phyloP scores from a whole-genome alignment of 352 stramenopile species.

The Pythium utonaiense region DNA sequence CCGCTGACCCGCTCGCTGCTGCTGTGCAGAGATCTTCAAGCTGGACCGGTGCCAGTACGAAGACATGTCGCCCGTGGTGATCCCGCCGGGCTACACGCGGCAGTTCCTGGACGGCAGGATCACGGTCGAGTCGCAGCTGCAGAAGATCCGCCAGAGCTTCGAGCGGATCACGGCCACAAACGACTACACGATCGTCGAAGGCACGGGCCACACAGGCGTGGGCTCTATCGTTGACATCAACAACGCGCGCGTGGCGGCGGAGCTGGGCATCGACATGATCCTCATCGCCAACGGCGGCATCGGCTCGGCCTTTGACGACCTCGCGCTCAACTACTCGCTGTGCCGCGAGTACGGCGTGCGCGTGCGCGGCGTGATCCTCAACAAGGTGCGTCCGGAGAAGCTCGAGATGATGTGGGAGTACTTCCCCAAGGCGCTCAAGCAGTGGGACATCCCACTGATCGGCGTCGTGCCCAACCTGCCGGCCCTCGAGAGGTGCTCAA shows the following conservation, averaged over 20 bases:
- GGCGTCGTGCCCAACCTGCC: conserved; percentile 82
- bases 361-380: conserved; percentile 94
- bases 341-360: conserved; percentile 92
- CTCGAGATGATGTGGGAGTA: conserved; percentile 85
- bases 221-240: conserved; percentile 95
- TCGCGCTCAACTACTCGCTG: conserved; percentile 92
- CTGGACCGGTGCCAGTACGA: conserved; percentile 90
- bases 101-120: conserved; percentile 94
- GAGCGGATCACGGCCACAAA: conserved; percentile 55
- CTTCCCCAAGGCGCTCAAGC: conserved; percentile 80
- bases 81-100: conserved; percentile 94
- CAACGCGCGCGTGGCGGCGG: conserved; percentile 92
- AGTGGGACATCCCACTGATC: conserved; percentile 78
- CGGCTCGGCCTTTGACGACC: conserved; percentile 91
- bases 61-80: conserved; percentile 96
- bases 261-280: conserved; percentile 93
- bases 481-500: conserved; percentile 72
- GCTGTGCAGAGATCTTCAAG: conserved; percentile 90
- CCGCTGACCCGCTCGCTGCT: no score
- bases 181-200: conserved; percentile 82
- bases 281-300: conserved; percentile 95
- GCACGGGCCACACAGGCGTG: conserved; percentile 93
- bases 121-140: conserved; percentile 67
- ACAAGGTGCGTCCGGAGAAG: conserved; percentile 90
- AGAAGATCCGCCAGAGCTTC: conserved; percentile 70